Percentiles rank a stretch among this genome's conserved stretches.
These are phyloP conservation scores for Heliocybe sulcata DNA, from an alignment of 1,284 basidiomycete species.

Conservation along the genomic window DNA sequence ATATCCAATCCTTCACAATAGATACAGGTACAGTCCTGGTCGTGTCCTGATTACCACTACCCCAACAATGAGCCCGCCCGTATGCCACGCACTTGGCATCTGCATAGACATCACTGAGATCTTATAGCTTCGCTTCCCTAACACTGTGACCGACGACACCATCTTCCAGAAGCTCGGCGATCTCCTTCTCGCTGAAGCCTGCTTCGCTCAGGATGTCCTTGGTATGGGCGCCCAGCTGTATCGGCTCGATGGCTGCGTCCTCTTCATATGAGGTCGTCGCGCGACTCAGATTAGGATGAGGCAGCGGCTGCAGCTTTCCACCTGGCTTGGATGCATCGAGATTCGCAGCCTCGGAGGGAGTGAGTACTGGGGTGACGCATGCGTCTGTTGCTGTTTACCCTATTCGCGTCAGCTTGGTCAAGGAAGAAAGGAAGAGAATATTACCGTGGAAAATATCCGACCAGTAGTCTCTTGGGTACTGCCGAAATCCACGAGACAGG, in stretches of 20 bases:
- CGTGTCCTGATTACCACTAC: no score
- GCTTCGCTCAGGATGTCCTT: slow-evolving; percentile 39
- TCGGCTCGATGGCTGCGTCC: slow-evolving; percentile 5
- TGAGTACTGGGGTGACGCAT: slow-evolving; percentile 72
- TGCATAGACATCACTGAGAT: no score
- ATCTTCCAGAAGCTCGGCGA: slow-evolving; percentile 26
- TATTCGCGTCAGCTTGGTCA: background rate
- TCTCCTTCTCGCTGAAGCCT: slow-evolving; percentile 31
- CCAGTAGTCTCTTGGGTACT: slow-evolving; percentile 65
- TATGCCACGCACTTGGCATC: no score
- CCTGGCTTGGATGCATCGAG: slow-evolving; percentile 12
- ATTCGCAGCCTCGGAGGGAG: slow-evolving; percentile 48
- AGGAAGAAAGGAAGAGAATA: slow-evolving; percentile 7
- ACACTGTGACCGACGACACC: slow-evolving; percentile 30
- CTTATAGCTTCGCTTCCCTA: background rate
- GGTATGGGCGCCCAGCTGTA: slow-evolving; percentile 42
- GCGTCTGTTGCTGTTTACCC: slow-evolving; percentile 55
- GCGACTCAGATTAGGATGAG: slow-evolving; percentile 20
- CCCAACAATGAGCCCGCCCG: no score
- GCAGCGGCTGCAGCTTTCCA: slow-evolving; percentile 40
- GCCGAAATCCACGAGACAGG: slow-evolving; percentile 56
- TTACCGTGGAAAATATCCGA: slow-evolving; percentile 55
- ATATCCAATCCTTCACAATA: no score
- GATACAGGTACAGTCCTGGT: no score
- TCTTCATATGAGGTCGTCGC: background rate